Base-by-base conservation (phyloP, 768 basidiomycete genomes). In the Hemileccinum rubropunctum region DNA sequence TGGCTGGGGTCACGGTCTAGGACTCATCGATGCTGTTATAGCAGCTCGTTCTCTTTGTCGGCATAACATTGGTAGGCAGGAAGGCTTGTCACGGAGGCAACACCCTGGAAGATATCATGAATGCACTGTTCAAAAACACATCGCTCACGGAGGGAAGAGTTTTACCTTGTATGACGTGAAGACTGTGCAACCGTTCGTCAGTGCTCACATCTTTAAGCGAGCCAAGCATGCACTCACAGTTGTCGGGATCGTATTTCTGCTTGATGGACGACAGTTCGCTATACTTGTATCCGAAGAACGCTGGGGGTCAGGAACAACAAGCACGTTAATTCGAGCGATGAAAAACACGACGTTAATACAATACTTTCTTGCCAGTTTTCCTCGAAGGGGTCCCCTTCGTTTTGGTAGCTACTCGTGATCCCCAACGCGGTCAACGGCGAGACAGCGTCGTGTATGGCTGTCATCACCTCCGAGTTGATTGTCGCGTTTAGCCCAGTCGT, bases 221-320 rank as follows among this genome's bases (percentile, higher is more conserved):
- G n/a, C 0, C n/a, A n/a, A 20, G 26, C 9, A n/a, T 18, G 7
- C 2, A 47, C 57, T 44, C 39, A 59, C 61, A 57, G 18, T 63
- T 62, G 1, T 33, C 0, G 6, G 57, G 61, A 39, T 63, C 58
- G 11, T 61, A 62, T 35, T 52, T 60, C 51, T 51, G 58, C 18
- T 61, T 63, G 45, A 63, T 61, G 3, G 46, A 40, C 15, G 47
- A 53, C 18, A 63, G 32, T 4, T 30, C 20, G 3, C 48, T 33
- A 27, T 60, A 60, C 36, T 62, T 63, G 42, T 54, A 52, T 32
- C 58, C 52, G 27, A 62, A 60, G 35, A 60, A 63, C 17, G 39
- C 58, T 63, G 28, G 28, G 28, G 11, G 4, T 12, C 9, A 12
- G 4, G 11, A 30, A 30, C 28, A 12, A 9, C 7, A 9, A 12